Base-by-base conservation (phyloP, 108 stramenopile genomes). In the Stephanodiscus minutulus region DNA sequence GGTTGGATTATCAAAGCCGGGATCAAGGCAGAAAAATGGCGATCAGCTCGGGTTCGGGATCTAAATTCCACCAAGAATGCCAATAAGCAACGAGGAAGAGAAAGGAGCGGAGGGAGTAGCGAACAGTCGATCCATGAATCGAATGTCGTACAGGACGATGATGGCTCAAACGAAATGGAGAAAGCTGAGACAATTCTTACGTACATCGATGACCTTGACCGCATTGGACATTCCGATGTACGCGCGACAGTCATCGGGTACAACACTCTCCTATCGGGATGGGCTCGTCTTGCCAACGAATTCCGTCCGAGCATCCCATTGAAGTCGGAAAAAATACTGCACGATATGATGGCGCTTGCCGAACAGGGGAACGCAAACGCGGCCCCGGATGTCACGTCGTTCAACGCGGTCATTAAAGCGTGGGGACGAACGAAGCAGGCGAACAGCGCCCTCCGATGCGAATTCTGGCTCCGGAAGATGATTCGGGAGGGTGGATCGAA, bases 391-490 rank as follows among this genome's bases (percentile, higher is more conserved):
- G 83, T 83, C 7, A 62, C 70, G 36, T 86, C 86, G 0, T 89
- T 74, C 47, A 86, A 85, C 71, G 86, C 83, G 27, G 68, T 91
- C 3, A 89, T 91, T 47, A 66, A 74, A 56, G 90, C 90, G 47
- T 91, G 90, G 90, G 76, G 77, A 10, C 84, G 77, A 54, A 74
- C 90, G 0, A 73, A 57, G 15, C 75, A 83, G 39, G 55, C 61
- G 10, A 86, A 84, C 54, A 68, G 84, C 25, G 89, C 83, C 35
- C 68, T 74, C 66, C 76, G 89, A 3, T 85, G 84, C 20, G 50
- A 74, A 52, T 94, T 82, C 79, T 94, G 90, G 93, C 76, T 94
- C 5, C 66, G 80, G 22, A 76, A 86, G 52, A 83, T 88, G 64
- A 87, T 89, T 70, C 61, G 74, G 10, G 82, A 77, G 36, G 66